A percentile compares a stretch with the other conserved stretches of the same genome.
Conservation (phyloP, 768 basidiomycete genomes). For the Leccinum broughii region DNA sequence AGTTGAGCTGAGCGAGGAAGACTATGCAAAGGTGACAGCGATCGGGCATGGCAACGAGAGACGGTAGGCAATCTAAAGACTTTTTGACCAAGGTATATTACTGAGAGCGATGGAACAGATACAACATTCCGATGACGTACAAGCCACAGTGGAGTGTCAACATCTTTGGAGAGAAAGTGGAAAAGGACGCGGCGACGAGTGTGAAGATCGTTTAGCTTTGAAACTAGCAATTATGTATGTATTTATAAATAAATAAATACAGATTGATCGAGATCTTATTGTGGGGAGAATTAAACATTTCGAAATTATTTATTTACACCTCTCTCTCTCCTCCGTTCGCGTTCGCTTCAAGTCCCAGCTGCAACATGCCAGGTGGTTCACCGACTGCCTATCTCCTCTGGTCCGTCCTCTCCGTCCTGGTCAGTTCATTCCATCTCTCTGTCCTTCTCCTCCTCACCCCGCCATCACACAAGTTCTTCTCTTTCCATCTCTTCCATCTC, state of each 20-base stretch:
- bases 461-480: constrained; percentile 51
- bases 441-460: background rate
- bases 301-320: constrained; percentile 9
- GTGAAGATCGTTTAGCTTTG: constrained; percentile 34
- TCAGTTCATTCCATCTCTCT: constrained; percentile 33
- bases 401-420: constrained; percentile 67
- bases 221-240: background rate
- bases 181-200: constrained; percentile 39
- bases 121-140: constrained; percentile 67
- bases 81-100: no score
- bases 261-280: constrained; percentile 6
- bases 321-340: no score
- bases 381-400: constrained; percentile 75
- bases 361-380: constrained; percentile 72
- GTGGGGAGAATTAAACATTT: constrained; percentile 22
- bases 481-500: constrained; percentile 71
- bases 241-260: background rate
- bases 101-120: constrained; percentile 13
- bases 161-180: constrained; percentile 64
- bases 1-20: constrained; percentile 62
- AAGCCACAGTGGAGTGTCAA: constrained; percentile 68
- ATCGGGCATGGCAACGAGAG: constrained; percentile 40
- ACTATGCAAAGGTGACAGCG: constrained; percentile 53
- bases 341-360: background rate
- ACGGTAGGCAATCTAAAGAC: constrained; percentile 26